Conservation (phyloP, 345 rosid species). For the Ceriops decandra region DNA sequence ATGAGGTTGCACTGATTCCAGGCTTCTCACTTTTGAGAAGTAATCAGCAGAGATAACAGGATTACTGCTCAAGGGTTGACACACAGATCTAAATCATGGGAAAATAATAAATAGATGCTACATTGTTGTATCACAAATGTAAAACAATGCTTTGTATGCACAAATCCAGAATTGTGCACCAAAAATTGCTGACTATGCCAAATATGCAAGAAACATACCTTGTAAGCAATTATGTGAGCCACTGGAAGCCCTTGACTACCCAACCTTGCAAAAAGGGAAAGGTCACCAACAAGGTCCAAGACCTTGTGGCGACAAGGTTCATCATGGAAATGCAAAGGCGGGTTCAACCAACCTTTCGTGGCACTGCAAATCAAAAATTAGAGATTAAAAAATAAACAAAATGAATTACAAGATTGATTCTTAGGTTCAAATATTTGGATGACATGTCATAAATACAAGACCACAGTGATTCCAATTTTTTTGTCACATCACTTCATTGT, state of each 20-base stretch:
- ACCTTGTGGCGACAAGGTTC: slow-evolving; percentile 92
- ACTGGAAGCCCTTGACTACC: slow-evolving; percentile 86
- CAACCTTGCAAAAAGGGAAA: slow-evolving; percentile 57
- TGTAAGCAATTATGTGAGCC: slow-evolving; percentile 71
- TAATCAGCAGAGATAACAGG: too few species aligned
- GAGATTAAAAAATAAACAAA: background rate
- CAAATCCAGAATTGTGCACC: background rate
- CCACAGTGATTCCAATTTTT: slow-evolving; percentile 1
- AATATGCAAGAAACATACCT: slow-evolving; percentile 32
- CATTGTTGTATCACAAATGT: too few species aligned
- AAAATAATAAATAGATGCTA: too few species aligned
- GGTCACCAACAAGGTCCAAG: slow-evolving; percentile 82
- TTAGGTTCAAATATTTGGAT: background rate
- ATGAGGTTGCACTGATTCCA: too few species aligned
- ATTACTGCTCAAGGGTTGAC: too few species aligned
- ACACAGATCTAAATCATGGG: too few species aligned
- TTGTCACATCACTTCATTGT: background rate
- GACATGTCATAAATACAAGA: background rate
- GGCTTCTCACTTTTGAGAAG: too few species aligned
- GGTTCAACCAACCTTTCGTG: slow-evolving; percentile 85
- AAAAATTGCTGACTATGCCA: background rate
- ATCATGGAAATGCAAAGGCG: slow-evolving; percentile 57
- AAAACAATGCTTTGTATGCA: background rate
- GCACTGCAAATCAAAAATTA: slow-evolving; percentile 35
- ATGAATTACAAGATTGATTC: background rate